phyloP scores from a whole-genome alignment of 176 grass and related monocot species.

The Cymbopogon citratus region DNA sequence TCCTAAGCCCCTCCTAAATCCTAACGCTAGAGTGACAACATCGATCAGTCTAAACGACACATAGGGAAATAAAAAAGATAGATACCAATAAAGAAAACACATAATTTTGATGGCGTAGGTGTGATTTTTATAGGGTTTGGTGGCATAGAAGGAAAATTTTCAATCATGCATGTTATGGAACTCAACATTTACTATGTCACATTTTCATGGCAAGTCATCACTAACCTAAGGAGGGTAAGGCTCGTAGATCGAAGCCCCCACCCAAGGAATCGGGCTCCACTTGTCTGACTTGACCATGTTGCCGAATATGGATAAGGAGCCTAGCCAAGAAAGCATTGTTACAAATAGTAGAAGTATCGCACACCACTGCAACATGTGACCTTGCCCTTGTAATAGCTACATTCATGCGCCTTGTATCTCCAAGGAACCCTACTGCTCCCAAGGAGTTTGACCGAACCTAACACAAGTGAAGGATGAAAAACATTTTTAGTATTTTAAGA shows the following conservation, averaged over 20 bases:
- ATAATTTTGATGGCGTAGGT: background rate
- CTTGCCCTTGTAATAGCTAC: conserved; percentile 60
- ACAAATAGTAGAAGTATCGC: conserved; percentile 76
- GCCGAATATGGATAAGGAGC: conserved; percentile 65
- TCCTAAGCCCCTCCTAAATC: too few relatives aligned
- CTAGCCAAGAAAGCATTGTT: conserved; percentile 82
- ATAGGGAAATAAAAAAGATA: background rate
- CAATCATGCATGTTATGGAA: background rate
- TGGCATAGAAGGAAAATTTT: background rate
- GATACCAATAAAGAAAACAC: background rate
- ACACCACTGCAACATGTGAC: conserved; percentile 67
- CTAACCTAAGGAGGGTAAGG: conserved; percentile 24
- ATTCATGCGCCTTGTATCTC: conserved; percentile 85
- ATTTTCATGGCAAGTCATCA: background rate
- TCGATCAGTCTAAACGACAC: too few relatives aligned
- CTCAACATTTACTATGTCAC: background rate
- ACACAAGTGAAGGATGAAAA: conserved; percentile 23
- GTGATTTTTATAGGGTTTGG: too few relatives aligned
- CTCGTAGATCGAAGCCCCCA: conserved; percentile 18
- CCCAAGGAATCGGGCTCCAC: conserved; percentile 46
- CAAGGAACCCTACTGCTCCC: conserved; percentile 79
- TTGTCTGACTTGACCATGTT: conserved; percentile 66
- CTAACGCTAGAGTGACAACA: too few relatives aligned
- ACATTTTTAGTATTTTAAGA: background rate
- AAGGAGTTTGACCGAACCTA: conserved; percentile 85